Evolutionary conservation across 768 basidiomycete species (phyloP), one percentile per base, ranked within the genome.

Genomic region (Baorangia bicolor): DNA sequence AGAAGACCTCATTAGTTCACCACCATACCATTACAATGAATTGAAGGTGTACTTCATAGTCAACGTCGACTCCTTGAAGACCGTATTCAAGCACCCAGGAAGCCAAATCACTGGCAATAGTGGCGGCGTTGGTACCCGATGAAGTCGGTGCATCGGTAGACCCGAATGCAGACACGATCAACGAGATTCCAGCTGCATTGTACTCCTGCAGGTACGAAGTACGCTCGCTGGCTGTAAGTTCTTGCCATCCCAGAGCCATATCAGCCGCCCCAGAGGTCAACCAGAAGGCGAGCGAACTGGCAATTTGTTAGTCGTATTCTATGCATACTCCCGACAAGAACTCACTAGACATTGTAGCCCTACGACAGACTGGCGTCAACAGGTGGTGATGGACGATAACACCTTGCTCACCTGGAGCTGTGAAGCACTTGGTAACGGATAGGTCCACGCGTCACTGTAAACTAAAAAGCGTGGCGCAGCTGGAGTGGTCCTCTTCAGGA

Each of bases 121-220:
- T 53, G 21, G 69, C 66, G 0, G 80, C 73, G 51, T 80, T 71
- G 1, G 62, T 59, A 30, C 74, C 75, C 10, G 64, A 60, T 1
- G 75, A 65, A 2, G 79, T 81, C 5, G 80, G 80, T 12, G 69
- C 60, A 41, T 66, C 59, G 2, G 62, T 48, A 12, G 75, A 69
- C 5, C 80, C 80, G 58, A 84, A 84, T 5, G 74, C 74, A 52
- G 81, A 80, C 7, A 84, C 82, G 52, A 84, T 77, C 33, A 85
- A 64, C 42, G 77, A 78, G 64, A 84, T 82, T 18, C 82, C 83
- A 10, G 82, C 81, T 1, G 77, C 74, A 21, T 72, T 70, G 62
- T 84, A 85, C 53, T 78, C 73, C 1, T 75, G 59, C 58, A 81
- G 72, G 60, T 79, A 74, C 14, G 71, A 39, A 18, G 73, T 57